Conservation (phyloP, 345 rosid species). For the Luvunga scandens region DNA sequence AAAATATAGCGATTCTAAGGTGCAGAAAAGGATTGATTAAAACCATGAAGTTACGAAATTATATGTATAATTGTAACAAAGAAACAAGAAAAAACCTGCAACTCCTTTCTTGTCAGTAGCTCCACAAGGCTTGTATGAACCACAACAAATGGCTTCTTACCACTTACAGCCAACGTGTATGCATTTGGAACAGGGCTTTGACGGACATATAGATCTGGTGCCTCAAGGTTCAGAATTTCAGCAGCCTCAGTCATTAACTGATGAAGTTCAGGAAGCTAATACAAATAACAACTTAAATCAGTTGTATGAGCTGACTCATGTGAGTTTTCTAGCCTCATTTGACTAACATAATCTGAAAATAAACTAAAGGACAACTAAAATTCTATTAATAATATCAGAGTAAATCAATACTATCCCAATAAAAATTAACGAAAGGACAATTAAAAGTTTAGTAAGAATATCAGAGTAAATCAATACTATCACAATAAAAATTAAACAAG, state of each 20-base stretch:
- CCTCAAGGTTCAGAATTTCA: constrained; percentile 63
- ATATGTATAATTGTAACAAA: constrained; percentile 2
- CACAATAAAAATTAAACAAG: not conserved
- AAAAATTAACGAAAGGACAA: not conserved
- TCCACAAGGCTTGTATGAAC: constrained; percentile 91
- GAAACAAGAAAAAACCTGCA: constrained; percentile 61
- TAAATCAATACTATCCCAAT: not conserved
- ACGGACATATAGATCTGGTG: constrained; percentile 90
- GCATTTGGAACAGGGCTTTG: constrained; percentile 97
- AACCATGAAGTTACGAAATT: not conserved
- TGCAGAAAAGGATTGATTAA: not conserved
- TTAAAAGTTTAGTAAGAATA: not conserved
- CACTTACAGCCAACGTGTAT: constrained; percentile 81
- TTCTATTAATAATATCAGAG: not conserved
- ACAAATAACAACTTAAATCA: constrained; percentile 9
- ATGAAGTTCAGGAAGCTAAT: constrained; percentile 86
- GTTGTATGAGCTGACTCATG: not conserved
- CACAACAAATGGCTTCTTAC: constrained; percentile 89
- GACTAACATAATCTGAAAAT: not conserved
- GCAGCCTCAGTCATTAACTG: constrained; percentile 82
- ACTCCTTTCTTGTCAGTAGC: constrained; percentile 73
- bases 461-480: not conserved
- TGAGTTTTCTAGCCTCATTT: not conserved
- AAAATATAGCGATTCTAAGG: not conserved
- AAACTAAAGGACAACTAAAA: not conserved